Conservation (phyloP, 495 filamentous ascomycete genomes). For the Aspergillus sparsus region DNA sequence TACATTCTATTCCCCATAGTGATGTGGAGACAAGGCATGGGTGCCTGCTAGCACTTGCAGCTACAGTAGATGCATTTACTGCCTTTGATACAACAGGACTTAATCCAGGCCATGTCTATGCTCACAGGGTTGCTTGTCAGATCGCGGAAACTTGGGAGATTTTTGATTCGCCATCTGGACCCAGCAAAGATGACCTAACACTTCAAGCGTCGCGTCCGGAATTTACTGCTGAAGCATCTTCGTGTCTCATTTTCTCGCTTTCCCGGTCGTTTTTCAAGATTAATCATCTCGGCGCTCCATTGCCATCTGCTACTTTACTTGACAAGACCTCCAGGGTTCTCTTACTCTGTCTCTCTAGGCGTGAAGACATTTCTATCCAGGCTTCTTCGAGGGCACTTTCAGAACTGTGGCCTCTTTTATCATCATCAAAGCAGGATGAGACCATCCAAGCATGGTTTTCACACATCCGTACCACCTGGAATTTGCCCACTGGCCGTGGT, state of each 20-base stretch:
- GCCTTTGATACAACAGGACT: constrained; percentile 16
- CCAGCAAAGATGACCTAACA: constrained; percentile 47
- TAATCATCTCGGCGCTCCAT: neutral
- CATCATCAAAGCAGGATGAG: constrained; percentile 31
- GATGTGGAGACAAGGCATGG: constrained; percentile 71
- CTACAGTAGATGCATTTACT: constrained; percentile 39
- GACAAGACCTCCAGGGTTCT: constrained; percentile 44
- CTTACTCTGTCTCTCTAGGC: constrained; percentile 44
- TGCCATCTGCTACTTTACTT: constrained; percentile 30
- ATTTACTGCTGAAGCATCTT: constrained; percentile 65
- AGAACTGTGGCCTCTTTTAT: constrained; percentile 44
- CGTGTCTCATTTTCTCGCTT: constrained; percentile 53
- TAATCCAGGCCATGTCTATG: constrained; percentile 17
- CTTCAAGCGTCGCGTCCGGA: constrained; percentile 63
- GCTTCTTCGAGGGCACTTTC: constrained; percentile 49
- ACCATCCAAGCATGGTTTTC: constrained; percentile 42
- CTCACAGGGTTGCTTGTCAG: constrained; percentile 24
- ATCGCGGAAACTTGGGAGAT: constrained; percentile 43
- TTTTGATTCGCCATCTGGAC: constrained; percentile 37
- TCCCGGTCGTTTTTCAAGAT: constrained; percentile 23
- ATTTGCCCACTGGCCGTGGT: constrained; percentile 43
- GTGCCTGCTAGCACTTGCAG: constrained; percentile 61
- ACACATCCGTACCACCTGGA: constrained; percentile 40
- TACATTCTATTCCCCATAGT: constrained; percentile 52
- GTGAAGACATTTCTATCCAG: constrained; percentile 50